phyloP scores from a whole-genome alignment of 805 yeast species.

The Lipomyces lipofer region DNA sequence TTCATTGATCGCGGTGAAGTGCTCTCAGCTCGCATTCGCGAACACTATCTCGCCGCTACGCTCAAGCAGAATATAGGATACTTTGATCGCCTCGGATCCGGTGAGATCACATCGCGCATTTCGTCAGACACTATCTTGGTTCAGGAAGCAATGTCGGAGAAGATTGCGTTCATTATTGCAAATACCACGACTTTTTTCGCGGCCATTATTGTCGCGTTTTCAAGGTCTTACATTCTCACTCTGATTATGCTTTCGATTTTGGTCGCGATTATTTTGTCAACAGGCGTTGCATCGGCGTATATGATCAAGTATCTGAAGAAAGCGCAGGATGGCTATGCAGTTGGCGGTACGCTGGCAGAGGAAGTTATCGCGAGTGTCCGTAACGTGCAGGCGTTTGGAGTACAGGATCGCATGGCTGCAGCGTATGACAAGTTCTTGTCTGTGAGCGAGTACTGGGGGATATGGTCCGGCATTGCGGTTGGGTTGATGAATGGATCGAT shows the following conservation, averaged over 20 bases:
- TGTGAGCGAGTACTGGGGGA: constrained; percentile 29
- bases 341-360: constrained; percentile 42
- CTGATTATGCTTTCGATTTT: constrained; percentile 41
- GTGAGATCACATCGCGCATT: constrained; percentile 47
- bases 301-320: constrained; percentile 29
- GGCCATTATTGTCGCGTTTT: constrained; percentile 43
- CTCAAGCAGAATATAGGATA: constrained; percentile 47
- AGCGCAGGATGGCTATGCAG: constrained; percentile 11
- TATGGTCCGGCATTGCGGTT: constrained; percentile 10
- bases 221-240: constrained; percentile 43
- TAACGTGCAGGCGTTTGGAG: constrained; percentile 45
- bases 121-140: constrained; percentile 44
- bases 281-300: constrained; percentile 38
- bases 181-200: constrained; percentile 45
- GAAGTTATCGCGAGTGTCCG: constrained; percentile 44
- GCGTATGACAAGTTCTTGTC: constrained; percentile 37
- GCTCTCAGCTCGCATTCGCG: constrained; percentile 44
- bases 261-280: constrained; percentile 37
- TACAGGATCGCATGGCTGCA: constrained; percentile 40
- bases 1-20: constrained; percentile 46
- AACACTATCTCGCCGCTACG: constrained; percentile 41
- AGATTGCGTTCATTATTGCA: constrained; percentile 43
- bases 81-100: constrained; percentile 46
- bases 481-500: constrained; percentile 38
- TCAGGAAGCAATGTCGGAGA: constrained; percentile 48